Evolutionary conservation across 139 green algal genomes (phyloP), one percentile per base, ranked within the genome.

Genomic region (Coelastrella sp.): DNA sequence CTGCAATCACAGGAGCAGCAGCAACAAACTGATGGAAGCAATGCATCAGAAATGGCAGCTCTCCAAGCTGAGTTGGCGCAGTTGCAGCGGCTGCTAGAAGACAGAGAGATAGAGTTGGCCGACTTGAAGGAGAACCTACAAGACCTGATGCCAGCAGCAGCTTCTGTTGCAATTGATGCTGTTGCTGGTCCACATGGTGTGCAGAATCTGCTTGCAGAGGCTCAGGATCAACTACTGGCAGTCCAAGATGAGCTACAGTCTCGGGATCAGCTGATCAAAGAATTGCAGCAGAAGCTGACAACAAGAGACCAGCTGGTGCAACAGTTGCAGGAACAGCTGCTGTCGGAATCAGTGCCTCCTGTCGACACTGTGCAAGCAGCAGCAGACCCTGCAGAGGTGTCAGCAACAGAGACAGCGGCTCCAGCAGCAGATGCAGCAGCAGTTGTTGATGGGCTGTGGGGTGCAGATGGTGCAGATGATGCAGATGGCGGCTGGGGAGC

Each of bases 111-210:
- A 37, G 78, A 82, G 75, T 3, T 82, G 30, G 51, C 75, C 0
- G 75, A 82, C 13, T 25, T 84, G 27, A 84, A 84, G 27, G 78
- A 84, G 62, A 84, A 66, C 19, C n/a, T 84, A 60, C 40, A 75
- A n/a, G 78, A 84, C 32, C 30, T 84, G 5, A 43, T 45, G 40
- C 45, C 74, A 53, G 66, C 66, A 75, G 71, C 71, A 75, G 66
- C 34, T 32, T 34, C 50, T 63, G 57, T 2, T 34, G 30, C 53
- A 41, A 30, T 19, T 76, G 67, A 30, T 41, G 23, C 5, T 27
- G 37, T 8, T 41, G 67, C 23, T 38, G 41, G 34, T 30, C 15
- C 45, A 38, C 27, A 6, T 1, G 19, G 43, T 4, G 40, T 59
- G 40, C 23, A 60, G 38, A 40, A 5, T 19, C 60, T 66, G 38